Evolutionary conservation across 2,329 filamentous ascomycete genomes (phyloP).

Genomic region (Lachnellula subtilissima): DNA sequence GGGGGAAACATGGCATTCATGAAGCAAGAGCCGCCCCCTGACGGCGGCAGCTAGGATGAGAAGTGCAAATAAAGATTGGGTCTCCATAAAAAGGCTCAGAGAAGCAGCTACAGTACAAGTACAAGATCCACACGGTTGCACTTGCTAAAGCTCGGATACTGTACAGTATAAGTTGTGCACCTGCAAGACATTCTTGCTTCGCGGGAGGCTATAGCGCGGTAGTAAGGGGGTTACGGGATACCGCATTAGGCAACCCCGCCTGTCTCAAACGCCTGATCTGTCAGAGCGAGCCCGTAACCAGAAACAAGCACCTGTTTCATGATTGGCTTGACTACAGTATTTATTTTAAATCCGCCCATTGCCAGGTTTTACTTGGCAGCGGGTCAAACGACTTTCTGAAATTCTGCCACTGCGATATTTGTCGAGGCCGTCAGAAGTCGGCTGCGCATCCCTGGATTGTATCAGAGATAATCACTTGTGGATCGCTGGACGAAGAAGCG

Average conservation of each 20-base stretch:
- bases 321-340: neutral
- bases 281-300: neutral
- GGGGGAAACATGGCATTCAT: neutral
- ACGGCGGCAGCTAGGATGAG: neutral
- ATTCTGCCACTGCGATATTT: neutral
- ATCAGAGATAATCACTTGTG: neutral
- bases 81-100: neutral
- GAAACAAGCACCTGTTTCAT: neutral
- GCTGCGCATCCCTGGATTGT: neutral
- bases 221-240: neutral
- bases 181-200: neutral
- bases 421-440: neutral
- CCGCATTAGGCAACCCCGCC: neutral
- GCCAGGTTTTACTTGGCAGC: neutral
- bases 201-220: neutral
- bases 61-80: neutral
- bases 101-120: neutral
- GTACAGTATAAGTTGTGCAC: neutral
- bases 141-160: neutral
- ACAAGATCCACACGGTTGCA: neutral
- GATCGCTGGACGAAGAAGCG: neutral
- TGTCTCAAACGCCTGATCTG: neutral
- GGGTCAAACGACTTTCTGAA: neutral
- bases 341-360: neutral
- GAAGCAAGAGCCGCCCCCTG: constrained; percentile 3